Evolutionary conservation across 2,329 filamentous ascomycete genomes (phyloP).

Genomic region (Claviceps sp.): DNA sequence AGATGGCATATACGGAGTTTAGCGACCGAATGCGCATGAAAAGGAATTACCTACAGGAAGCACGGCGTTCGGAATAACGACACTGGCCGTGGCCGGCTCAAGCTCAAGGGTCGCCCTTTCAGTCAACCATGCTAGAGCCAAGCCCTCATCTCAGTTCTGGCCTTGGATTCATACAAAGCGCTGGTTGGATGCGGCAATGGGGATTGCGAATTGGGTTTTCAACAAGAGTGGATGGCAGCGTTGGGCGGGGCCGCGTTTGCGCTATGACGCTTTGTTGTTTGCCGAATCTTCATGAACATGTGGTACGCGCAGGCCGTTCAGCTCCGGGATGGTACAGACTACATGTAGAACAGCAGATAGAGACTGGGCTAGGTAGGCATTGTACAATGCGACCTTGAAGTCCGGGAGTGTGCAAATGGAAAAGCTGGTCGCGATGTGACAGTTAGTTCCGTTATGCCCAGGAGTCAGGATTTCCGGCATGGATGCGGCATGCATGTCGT

Average conservation of each 20-base stretch:
- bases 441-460: background rate
- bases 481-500: background rate
- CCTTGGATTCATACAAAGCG: too few relatives aligned
- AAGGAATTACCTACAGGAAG: background rate
- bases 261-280: background rate
- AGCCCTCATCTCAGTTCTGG: too few relatives aligned
- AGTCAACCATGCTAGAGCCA: background rate
- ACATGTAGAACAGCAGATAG: background rate
- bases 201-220: background rate
- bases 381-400: background rate
- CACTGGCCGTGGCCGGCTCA: background rate
- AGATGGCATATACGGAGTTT: too few relatives aligned
- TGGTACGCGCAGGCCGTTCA: background rate
- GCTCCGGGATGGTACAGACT: too few relatives aligned
- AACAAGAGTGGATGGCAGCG: background rate
- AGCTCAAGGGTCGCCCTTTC: background rate
- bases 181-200: background rate
- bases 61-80: background rate
- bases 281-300: background rate
- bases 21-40: background rate
- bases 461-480: background rate
- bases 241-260: background rate
- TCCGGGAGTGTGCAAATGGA: too few relatives aligned
- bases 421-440: background rate
- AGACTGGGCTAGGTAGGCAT: background rate